These are phyloP conservation scores for Podaxis mareebaensis DNA, from an alignment of 768 basidiomycete genomes.

Conservation along the genomic window DNA sequence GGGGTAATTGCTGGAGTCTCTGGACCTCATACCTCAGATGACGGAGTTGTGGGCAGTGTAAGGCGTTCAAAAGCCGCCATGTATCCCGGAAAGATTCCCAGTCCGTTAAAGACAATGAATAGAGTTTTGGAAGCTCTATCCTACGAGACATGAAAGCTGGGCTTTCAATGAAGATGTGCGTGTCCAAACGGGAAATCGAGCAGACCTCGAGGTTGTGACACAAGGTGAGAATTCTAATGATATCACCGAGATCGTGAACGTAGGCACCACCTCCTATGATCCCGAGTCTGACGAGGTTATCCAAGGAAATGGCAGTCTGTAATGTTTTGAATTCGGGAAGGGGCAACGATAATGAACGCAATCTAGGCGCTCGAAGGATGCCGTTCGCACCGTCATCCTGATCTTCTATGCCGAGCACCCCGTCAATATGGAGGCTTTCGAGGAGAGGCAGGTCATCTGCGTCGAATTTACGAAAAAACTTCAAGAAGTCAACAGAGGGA, in stretches of 20 bases:
- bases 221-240: background rate
- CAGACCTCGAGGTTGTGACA: background rate
- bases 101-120: background rate
- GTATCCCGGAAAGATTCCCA: background rate
- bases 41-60: slow-evolving; percentile 1
- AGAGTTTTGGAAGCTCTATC: background rate
- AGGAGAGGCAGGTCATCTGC: too few species aligned
- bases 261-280: background rate
- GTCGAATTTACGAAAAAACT: too few species aligned
- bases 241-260: background rate
- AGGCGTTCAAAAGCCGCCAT: background rate
- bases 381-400: too few species aligned
- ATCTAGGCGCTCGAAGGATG: too few species aligned
- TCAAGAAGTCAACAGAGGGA: too few species aligned
- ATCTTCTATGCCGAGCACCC: too few species aligned
- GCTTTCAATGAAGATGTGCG: background rate
- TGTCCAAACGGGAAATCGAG: background rate
- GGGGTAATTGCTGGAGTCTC: background rate
- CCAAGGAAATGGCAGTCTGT: background rate
- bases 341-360: too few species aligned
- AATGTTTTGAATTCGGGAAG: background rate
- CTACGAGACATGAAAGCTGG: background rate
- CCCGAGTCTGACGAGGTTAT: background rate
- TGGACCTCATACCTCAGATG: background rate
- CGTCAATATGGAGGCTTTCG: too few species aligned